These are phyloP conservation scores for Shiraia sp. DNA, from an alignment of 2,329 filamentous ascomycete genomes.

Conservation along the genomic window DNA sequence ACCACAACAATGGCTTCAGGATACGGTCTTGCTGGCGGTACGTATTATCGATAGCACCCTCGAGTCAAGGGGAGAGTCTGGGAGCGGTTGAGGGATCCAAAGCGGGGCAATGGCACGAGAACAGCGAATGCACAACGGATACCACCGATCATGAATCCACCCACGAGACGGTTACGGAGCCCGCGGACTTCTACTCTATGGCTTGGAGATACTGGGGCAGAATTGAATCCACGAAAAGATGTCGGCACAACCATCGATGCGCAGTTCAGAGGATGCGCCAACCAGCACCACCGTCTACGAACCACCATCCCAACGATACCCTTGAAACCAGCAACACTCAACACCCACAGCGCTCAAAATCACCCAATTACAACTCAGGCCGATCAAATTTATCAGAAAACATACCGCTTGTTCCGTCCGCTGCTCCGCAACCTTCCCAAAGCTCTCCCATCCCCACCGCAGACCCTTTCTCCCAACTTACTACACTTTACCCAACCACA, in stretches of 20 bases:
- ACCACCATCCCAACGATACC: too few species aligned
- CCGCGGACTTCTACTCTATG: not conserved
- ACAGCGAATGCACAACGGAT: slow-evolving; percentile 9
- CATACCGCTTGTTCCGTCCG: too few species aligned
- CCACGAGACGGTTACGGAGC: not conserved
- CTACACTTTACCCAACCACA: not conserved
- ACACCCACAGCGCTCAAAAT: too few species aligned
- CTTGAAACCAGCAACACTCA: too few species aligned
- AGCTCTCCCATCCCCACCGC: not conserved
- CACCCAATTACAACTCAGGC: too few species aligned
- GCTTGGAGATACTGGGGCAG: too few species aligned
- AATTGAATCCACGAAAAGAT: too few species aligned
- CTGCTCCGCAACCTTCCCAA: not conserved
- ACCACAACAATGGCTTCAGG: slow-evolving; percentile 72
- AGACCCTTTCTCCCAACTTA: not conserved
- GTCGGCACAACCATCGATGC: not conserved
- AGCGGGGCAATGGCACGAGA: slow-evolving; percentile 24
- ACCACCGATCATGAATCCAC: slow-evolving; percentile 1
- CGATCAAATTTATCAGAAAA: too few species aligned
- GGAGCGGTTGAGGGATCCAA: slow-evolving; percentile 8
- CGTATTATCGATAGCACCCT: slow-evolving; percentile 37
- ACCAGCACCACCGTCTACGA: too few species aligned
- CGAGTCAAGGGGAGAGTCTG: slow-evolving; percentile 6
- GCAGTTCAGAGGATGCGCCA: not conserved
- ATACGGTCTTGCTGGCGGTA: slow-evolving; percentile 80